Percentiles rank a stretch among this genome's conserved stretches.
Evolutionary conservation across 768 basidiomycete species (phyloP).

Genomic region (Lanmaoa pseudosensibilis): DNA sequence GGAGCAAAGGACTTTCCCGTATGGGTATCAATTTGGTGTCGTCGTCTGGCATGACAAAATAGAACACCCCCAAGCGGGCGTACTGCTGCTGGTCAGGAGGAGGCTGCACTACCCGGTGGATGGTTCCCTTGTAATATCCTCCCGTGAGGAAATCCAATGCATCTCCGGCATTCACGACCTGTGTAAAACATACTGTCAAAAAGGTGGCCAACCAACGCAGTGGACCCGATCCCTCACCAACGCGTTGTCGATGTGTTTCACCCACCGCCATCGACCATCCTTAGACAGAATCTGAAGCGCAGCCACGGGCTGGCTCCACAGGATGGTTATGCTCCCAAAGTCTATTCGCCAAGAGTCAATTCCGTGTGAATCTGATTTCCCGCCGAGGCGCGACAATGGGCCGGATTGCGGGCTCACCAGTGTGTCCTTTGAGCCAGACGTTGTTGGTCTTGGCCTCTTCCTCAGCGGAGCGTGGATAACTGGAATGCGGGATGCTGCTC

Average conservation of each 20-base stretch:
- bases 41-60: slow-evolving; percentile 56
- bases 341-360: slow-evolving; percentile 32
- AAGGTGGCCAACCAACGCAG: background rate
- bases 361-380: too few species aligned
- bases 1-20: slow-evolving; percentile 48
- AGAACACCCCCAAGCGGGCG: slow-evolving; percentile 57
- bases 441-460: slow-evolving; percentile 52
- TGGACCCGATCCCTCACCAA: slow-evolving; percentile 37
- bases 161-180: slow-evolving; percentile 65
- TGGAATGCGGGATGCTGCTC: slow-evolving; percentile 15
- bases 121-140: slow-evolving; percentile 57
- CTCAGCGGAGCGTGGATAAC: slow-evolving; percentile 49
- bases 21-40: slow-evolving; percentile 46
- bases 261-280: slow-evolving; percentile 57
- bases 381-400: too few species aligned
- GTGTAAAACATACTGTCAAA: background rate
- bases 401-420: slow-evolving; percentile 34
- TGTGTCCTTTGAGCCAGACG: slow-evolving; percentile 63
- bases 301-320: slow-evolving; percentile 62
- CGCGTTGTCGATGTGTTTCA: slow-evolving; percentile 58
- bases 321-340: slow-evolving; percentile 53
- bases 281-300: slow-evolving; percentile 55
- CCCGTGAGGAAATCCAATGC: slow-evolving; percentile 60
- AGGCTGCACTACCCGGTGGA: slow-evolving; percentile 62
- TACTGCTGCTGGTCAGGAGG: slow-evolving; percentile 51